phyloP scores from a whole-genome alignment of 2,329 filamentous ascomycete species.

The Diaporthe nobilis region DNA sequence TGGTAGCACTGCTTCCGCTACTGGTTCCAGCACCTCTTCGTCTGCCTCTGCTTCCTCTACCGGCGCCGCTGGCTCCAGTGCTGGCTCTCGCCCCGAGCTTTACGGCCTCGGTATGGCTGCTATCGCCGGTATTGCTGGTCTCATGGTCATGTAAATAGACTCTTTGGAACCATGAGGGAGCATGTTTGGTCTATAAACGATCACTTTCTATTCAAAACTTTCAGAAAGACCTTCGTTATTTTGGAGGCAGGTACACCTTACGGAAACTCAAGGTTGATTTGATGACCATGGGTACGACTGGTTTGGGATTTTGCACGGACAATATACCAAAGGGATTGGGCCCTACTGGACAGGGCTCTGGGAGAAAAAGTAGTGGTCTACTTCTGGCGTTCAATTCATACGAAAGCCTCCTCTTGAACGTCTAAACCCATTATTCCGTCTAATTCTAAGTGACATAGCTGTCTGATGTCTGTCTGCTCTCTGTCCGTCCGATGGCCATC shows the following conservation, averaged over 20 bases:
- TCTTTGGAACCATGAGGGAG: background rate
- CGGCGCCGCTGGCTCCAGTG: slow-evolving; percentile 29
- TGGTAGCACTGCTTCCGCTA: background rate
- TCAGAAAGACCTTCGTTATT: slow-evolving; percentile 15
- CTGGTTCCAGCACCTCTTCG: slow-evolving; percentile 20
- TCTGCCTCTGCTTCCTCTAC: slow-evolving; percentile 30
- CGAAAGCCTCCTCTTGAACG: background rate
- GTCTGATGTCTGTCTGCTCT: background rate
- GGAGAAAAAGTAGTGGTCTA: background rate
- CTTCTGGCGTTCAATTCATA: slow-evolving; percentile 8
- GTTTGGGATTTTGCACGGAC: background rate
- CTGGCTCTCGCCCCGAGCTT: slow-evolving; percentile 35
- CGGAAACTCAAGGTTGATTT: background rate
- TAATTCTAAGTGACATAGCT: background rate
- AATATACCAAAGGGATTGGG: slow-evolving; percentile 14
- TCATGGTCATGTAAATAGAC: slow-evolving; percentile 30
- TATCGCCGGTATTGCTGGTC: slow-evolving; percentile 35
- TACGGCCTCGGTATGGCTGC: slow-evolving; percentile 39
- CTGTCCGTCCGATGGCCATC: background rate
- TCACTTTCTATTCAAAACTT: slow-evolving; percentile 15
- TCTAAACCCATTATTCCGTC: background rate
- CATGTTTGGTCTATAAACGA: too few relatives aligned
- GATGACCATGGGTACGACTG: background rate
- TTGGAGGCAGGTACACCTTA: slow-evolving; percentile 6
- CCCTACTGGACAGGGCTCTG: slow-evolving; percentile 1